Conservation (phyloP, 768 basidiomycete species). For the Glaciozyma martinii region DNA sequence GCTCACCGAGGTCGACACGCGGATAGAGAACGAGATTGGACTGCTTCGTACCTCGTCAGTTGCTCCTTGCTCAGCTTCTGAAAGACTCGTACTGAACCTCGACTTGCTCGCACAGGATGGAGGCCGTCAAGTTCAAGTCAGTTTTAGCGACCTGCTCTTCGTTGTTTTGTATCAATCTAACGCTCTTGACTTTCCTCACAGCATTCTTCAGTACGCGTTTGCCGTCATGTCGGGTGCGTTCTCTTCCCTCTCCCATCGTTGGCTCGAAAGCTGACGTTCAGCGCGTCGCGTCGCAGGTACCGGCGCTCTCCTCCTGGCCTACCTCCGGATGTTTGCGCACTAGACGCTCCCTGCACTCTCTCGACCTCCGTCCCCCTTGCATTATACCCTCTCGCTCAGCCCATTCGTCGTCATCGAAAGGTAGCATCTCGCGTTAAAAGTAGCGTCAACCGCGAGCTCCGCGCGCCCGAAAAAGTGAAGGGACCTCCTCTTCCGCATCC, state of each 20-base stretch:
- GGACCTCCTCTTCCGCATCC: too few species aligned
- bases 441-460: too few species aligned
- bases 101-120: conserved; percentile 36
- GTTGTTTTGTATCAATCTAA: not conserved
- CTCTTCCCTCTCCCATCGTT: not conserved
- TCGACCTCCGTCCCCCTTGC: too few species aligned
- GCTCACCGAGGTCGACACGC: conserved; percentile 93
- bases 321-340: conserved; percentile 25
- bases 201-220: conserved; percentile 42
- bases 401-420: too few species aligned
- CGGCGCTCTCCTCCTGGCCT: conserved; percentile 40
- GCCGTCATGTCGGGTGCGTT: conserved; percentile 40
- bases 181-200: conserved; percentile 13
- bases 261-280: not conserved
- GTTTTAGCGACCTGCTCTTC: conserved; percentile 26
- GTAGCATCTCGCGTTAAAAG: too few species aligned
- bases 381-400: too few species aligned
- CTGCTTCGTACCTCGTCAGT: conserved; percentile 12
- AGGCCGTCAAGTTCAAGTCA: conserved; percentile 43
- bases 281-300: conserved; percentile 31
- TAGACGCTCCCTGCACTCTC: not conserved
- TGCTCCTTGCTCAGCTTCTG: not conserved
- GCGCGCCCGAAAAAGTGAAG: too few species aligned
- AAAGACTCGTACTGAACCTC: not conserved
- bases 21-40: conserved; percentile 57